phyloP scores from a whole-genome alignment of 176 grass and related monocot species.

The Thalia dealbata region DNA sequence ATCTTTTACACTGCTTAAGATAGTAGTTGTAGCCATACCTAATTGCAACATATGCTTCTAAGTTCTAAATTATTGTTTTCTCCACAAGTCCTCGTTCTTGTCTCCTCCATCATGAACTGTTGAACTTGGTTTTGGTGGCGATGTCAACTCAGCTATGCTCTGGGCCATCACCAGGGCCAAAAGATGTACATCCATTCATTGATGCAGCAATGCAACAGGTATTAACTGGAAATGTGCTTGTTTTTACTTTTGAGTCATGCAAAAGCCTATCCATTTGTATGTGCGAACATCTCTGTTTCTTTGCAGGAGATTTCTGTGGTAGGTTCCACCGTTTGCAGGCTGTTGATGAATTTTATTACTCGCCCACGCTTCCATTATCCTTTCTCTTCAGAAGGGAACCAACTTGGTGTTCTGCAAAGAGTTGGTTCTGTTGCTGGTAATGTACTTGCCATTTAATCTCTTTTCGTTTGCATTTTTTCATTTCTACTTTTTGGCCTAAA shows the following conservation, averaged over 20 bases:
- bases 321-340: constrained; percentile 48
- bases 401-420: constrained; percentile 73
- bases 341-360: constrained; percentile 78
- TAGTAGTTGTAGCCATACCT: not conserved
- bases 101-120: constrained; percentile 86
- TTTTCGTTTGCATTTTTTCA: not conserved
- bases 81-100: constrained; percentile 60
- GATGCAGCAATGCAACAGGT: constrained; percentile 95
- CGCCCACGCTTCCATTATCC: constrained; percentile 60
- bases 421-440: constrained; percentile 96
- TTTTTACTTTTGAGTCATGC: not conserved
- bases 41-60: constrained; percentile 7
- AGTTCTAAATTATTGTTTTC: constrained; percentile 16
- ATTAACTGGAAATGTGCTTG: constrained; percentile 1
- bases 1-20: constrained; percentile 13
- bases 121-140: constrained; percentile 91
- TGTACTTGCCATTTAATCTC: not conserved
- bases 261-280: constrained; percentile 22
- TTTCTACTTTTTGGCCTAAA: not conserved
- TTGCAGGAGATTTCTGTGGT: constrained; percentile 68
- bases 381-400: constrained; percentile 56
- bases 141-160: constrained; percentile 98
- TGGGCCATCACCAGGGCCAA: constrained; percentile 85
- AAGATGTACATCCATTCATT: constrained; percentile 93
- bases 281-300: constrained; percentile 1